phyloP scores from a whole-genome alignment of 345 rosid genomes.

The Pugionium cornutum region DNA sequence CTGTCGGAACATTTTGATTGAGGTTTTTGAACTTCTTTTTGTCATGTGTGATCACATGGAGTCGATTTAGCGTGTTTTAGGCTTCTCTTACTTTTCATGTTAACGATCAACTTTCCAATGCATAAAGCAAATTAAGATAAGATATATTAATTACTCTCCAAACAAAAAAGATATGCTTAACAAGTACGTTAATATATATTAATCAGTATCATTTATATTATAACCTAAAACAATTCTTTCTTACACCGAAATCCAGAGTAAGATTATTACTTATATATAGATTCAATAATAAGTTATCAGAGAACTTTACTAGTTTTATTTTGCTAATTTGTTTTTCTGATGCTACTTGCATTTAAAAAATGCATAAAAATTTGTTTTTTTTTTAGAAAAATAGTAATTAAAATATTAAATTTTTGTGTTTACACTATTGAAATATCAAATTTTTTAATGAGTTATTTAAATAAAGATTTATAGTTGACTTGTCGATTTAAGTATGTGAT shows the following conservation, averaged over 20 bases:
- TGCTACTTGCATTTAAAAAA: background rate
- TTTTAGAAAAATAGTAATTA: too few species aligned
- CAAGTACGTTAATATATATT: too few species aligned
- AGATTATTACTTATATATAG: background rate
- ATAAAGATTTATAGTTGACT: too few species aligned
- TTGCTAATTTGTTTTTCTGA: background rate
- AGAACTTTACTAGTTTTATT: background rate
- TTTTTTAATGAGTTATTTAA: too few species aligned
- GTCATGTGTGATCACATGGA: slow-evolving; percentile 38
- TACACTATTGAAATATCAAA: too few species aligned
- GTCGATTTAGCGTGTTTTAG: slow-evolving; percentile 37
- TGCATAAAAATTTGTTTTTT: background rate
- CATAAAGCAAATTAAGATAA: slow-evolving; percentile 10
- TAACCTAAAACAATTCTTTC: background rate
- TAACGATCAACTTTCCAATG: slow-evolving; percentile 32
- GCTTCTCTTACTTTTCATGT: slow-evolving; percentile 32
- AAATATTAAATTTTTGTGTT: too few species aligned
- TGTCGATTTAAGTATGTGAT: too few species aligned
- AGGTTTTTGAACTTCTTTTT: background rate
- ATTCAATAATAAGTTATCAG: background rate
- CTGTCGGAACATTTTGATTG: slow-evolving; percentile 22
- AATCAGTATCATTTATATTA: background rate
- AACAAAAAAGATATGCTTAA: slow-evolving; percentile 15
- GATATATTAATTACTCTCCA: slow-evolving; percentile 19
- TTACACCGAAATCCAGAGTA: background rate